Conservation (phyloP, 2,329 filamentous ascomycete genomes). For the Fusarium transvaalense region DNA sequence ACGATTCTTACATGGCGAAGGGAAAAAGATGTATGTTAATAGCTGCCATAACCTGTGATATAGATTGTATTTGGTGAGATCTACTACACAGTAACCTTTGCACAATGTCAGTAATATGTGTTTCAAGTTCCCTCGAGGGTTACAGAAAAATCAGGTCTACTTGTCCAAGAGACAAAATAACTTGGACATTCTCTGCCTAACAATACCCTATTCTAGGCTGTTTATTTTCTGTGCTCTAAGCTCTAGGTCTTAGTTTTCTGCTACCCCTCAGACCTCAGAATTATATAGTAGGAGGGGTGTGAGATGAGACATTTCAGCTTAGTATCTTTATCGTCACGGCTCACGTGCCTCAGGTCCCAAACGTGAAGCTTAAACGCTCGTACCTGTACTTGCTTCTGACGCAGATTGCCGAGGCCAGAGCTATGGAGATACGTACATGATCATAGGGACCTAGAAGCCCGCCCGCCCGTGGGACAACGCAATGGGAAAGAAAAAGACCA, state of each 20-base stretch:
- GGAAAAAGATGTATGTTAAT: not conserved
- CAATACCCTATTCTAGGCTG: too few relatives aligned
- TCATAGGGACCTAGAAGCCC: not conserved
- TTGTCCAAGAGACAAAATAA: too few relatives aligned
- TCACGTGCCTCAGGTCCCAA: slow-evolving; percentile 32
- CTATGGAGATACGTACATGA: slow-evolving; percentile 25
- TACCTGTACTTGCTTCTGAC: slow-evolving; percentile 26
- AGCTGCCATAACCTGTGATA: not conserved
- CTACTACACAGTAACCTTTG: slow-evolving; percentile 1
- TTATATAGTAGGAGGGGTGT: slow-evolving; percentile 16
- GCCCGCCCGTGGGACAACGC: not conserved
- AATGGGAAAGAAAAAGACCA: slow-evolving; percentile 13
- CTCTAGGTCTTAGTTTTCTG: too few relatives aligned
- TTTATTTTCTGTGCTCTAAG: too few relatives aligned
- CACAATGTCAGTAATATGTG: slow-evolving; percentile 16
- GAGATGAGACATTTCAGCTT: slow-evolving; percentile 33
- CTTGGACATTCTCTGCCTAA: too few relatives aligned
- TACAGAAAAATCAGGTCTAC: too few relatives aligned
- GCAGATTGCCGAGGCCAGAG: slow-evolving; percentile 22
- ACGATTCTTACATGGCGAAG: too few relatives aligned
- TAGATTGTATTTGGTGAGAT: not conserved
- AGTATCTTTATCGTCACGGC: slow-evolving; percentile 23
- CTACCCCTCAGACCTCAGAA: slow-evolving; percentile 1
- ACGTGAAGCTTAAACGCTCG: slow-evolving; percentile 13
- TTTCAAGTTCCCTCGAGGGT: too few relatives aligned